Evolutionary conservation across 2,329 filamentous ascomycete genomes (phyloP), one percentile per base, ranked within the genome.

Genomic region (Botrytis cinerea): DNA sequence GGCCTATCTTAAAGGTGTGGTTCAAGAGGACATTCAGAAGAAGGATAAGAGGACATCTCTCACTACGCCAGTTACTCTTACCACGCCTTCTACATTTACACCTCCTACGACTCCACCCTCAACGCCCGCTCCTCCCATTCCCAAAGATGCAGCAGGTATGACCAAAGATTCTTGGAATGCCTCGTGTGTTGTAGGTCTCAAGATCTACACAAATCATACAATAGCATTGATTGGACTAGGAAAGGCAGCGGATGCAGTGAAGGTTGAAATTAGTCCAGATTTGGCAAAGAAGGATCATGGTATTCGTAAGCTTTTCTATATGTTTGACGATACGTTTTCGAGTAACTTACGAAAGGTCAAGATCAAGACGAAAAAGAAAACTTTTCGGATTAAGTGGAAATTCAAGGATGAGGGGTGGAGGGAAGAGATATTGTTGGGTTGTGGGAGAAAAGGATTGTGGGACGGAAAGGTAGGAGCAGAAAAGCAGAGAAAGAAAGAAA

Each of bases 1-100:
- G 2, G 88, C 88, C 0, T 87, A 89, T 77, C 85, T 84, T 81
- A 89, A 89, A 78, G 87, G 87, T 2, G 83, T 83, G 14, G 45
- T 70, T 5, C 22, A 62, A 20, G 46, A 73, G 12, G 9, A 60
- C 5, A 9, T 48, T 3, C 18, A n/a, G 12, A 69, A 61, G 35
- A 46, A 48, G 3, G 20, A n/a, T 20, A 54, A 57, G 14, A 20
- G 32, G 2, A 22, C 60, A 4, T 25, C 43, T 35, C 35, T 28
- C 6, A 10, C 64, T 54, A 43, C 48, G 18, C 40, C 38, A 14
- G 14, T 43, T 6, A 45, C 25, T 28, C 40, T 32, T 18, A 38
- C 25, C 4, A 54, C 40, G 2, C 28, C 46, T 22, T 28, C 61
- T 28, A 12, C 2, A 12, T 16, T 25, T 9, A 43, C 43, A 32